Evolutionary conservation across 345 rosid species (phyloP).

Genomic region (Heritiera littoralis): DNA sequence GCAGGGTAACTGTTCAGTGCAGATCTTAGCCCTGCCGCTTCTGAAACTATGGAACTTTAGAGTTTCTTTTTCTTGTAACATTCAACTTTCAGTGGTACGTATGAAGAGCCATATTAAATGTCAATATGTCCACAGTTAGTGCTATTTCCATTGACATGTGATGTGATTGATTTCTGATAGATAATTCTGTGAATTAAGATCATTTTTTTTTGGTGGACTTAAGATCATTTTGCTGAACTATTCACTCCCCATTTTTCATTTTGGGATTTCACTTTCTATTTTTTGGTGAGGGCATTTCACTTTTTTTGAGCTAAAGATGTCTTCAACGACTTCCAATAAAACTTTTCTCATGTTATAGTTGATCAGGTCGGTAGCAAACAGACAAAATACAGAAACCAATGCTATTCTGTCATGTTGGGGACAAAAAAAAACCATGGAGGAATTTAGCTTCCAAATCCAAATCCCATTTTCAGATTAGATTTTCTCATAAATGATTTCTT

Average conservation of each 20-base stretch:
- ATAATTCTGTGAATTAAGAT: not conserved
- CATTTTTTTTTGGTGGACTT: too few relatives aligned
- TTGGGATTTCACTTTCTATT: not conserved
- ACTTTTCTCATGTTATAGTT: not conserved
- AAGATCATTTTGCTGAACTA: not conserved
- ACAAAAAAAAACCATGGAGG: not conserved
- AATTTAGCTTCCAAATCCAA: not conserved
- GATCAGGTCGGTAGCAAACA: slow-evolving; percentile 3
- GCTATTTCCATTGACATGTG: not conserved
- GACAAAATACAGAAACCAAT: not conserved
- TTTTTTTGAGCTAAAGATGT: not conserved
- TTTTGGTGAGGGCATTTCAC: not conserved
- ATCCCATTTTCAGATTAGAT: not conserved
- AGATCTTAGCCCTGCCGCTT: not conserved
- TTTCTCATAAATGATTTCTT: not conserved
- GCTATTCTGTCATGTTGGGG: too few relatives aligned
- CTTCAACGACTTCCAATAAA: not conserved
- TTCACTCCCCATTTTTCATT: not conserved
- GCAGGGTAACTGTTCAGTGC: not conserved
- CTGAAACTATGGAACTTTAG: not conserved
- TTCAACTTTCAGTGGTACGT: not conserved
- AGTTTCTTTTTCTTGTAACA: not conserved
- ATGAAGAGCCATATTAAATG: not conserved
- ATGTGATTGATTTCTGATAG: not conserved
- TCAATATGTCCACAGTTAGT: not conserved